Percentiles rank a stretch among this genome's conserved stretches.
These are phyloP conservation scores for Fusarium sp. DNA, from an alignment of 2,329 filamentous ascomycete species.

Conservation along the genomic window DNA sequence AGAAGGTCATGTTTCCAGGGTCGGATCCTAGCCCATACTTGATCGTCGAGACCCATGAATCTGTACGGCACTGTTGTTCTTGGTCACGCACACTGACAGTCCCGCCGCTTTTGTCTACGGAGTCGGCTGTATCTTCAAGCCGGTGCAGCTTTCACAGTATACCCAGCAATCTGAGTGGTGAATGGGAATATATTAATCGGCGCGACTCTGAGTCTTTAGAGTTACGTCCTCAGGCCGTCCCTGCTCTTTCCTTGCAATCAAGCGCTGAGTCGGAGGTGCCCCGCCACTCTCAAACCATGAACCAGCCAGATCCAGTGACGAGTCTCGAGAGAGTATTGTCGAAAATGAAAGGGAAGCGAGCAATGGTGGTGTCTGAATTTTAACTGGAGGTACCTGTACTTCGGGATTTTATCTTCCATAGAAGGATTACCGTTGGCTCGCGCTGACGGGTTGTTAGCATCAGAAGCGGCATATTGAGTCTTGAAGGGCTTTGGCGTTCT, in stretches of 20 bases:
- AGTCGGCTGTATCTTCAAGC: constrained; percentile 2
- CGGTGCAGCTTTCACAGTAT: constrained; percentile 25
- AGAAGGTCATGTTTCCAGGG: constrained; percentile 56
- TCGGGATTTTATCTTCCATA: neutral
- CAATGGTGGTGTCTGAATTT: constrained; percentile 1
- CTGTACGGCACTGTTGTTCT: constrained; percentile 32
- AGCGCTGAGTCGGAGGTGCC: neutral
- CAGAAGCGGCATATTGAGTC: constrained; percentile 5
- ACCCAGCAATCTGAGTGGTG: constrained; percentile 24
- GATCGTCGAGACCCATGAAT: constrained; percentile 50
- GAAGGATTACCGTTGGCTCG: neutral
- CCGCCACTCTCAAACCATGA: neutral
- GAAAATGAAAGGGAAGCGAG: constrained; percentile 5
- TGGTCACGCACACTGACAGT: constrained; percentile 6
- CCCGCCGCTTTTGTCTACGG: constrained; percentile 18
- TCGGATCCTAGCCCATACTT: constrained; percentile 51
- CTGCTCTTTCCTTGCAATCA: neutral
- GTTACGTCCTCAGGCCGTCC: neutral
- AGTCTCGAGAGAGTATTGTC: neutral
- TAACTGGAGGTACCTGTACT: neutral
- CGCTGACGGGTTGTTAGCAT: constrained; percentile 7
- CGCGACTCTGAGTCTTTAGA: constrained; percentile 9
- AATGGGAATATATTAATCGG: constrained; percentile 39
- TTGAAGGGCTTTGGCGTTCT: constrained; percentile 22
- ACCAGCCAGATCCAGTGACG: neutral